Evolutionary conservation across 2,329 filamentous ascomycete genomes (phyloP).

Genomic region (Cladobotryum mycophilum): DNA sequence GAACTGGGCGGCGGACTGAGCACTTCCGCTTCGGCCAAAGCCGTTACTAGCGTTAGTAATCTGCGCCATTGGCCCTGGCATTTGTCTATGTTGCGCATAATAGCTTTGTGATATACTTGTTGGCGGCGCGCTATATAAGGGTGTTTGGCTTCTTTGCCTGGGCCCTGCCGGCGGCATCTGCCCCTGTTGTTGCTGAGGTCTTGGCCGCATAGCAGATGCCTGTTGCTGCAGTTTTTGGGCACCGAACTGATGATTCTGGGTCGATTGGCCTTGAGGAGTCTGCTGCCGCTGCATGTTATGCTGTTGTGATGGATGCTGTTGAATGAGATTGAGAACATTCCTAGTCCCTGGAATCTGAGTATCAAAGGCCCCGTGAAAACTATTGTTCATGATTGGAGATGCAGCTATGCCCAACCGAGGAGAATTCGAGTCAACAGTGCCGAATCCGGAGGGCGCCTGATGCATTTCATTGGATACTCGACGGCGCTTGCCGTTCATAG

Average conservation of each 20-base stretch:
- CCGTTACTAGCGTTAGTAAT: conserved; percentile 3
- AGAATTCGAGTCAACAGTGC: conserved; percentile 9
- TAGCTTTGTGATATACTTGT: conserved; percentile 8
- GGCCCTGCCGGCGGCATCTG: conserved; percentile 6
- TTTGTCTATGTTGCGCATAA: conserved; percentile 16
- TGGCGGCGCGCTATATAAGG: conserved; percentile 7
- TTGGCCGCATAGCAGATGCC: conserved; percentile 1
- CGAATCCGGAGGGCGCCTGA: conserved; percentile 9
- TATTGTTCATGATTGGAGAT: conserved; percentile 12
- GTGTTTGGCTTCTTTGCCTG: conserved; percentile 8
- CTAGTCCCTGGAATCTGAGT: conserved; percentile 12
- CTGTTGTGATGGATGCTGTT: conserved; percentile 10
- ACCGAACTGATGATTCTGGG: conserved; percentile 4
- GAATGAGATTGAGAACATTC: conserved; percentile 10
- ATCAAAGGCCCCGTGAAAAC: conserved; percentile 13
- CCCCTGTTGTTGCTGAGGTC: conserved; percentile 14
- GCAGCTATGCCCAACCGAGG: conserved; percentile 8
- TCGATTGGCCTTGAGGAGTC: conserved; percentile 3
- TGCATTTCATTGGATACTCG: conserved; percentile 19
- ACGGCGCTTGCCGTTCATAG: conserved; percentile 19
- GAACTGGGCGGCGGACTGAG: conserved; percentile 12
- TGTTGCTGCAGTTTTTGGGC: conserved; percentile 6
- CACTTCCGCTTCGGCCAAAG: conserved; percentile 11
- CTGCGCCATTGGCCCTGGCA: conserved; percentile 15
- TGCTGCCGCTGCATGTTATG: conserved; percentile 3